Conservation (phyloP, 1,284 basidiomycete genomes). For the Pulchroboletus neoregius region DNA sequence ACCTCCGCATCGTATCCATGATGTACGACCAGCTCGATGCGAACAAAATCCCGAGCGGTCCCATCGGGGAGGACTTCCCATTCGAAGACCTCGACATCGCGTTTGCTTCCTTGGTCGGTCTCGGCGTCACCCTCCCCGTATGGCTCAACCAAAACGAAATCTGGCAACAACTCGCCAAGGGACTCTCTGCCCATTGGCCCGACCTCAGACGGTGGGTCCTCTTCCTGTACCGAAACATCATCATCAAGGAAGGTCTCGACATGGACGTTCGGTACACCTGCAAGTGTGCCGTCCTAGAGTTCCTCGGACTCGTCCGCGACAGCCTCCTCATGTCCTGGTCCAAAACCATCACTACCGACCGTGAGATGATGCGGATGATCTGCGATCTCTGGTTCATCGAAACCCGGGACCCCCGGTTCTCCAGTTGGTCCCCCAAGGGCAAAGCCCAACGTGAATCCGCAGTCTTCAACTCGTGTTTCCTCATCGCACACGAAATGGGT, state of each 20-base stretch:
- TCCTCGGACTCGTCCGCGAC: conserved; percentile 28
- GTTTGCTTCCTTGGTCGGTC: conserved; percentile 15
- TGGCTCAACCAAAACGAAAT: conserved; percentile 24
- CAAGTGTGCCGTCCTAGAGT: conserved; percentile 26
- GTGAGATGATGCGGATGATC: conserved; percentile 28
- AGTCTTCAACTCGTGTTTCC: conserved; percentile 27
- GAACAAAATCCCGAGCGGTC: conserved; percentile 18
- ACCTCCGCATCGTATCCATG: conserved; percentile 21
- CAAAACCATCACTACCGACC: conserved; percentile 21
- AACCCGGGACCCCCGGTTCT: conserved; percentile 23
- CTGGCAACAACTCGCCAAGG: conserved; percentile 13
- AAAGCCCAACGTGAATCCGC: conserved; percentile 29
- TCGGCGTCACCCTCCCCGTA: conserved; percentile 23
- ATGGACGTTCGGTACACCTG: conserved; percentile 17
- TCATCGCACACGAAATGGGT: conserved; percentile 26
- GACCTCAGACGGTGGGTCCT: conserved; percentile 28
- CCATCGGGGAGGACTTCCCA: conserved; percentile 3
- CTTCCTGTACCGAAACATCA: conserved; percentile 20
- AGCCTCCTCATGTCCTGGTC: conserved; percentile 27
- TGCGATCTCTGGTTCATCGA: conserved; percentile 33
- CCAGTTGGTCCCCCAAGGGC: conserved; percentile 16
- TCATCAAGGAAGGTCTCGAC: conserved; percentile 9
- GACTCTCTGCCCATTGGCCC: conserved; percentile 19
- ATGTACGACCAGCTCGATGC: conserved; percentile 24
- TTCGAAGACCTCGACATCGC: conserved; percentile 13